Percentiles rank a stretch among this genome's conserved stretches.
Evolutionary conservation across 306 rosid genomes (phyloP).

Genomic region (Comarum palustre): DNA sequence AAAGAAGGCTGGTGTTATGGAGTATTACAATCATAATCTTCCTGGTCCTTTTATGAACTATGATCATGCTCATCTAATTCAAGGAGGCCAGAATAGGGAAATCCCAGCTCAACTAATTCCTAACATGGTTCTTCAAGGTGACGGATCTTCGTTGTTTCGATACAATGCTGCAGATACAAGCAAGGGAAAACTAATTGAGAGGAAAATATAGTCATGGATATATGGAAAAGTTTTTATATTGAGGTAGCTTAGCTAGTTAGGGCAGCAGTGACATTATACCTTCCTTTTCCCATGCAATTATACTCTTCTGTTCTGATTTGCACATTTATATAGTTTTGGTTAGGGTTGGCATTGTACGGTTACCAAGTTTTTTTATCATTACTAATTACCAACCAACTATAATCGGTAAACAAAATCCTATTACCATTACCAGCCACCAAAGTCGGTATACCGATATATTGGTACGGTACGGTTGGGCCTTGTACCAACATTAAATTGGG

Average conservation of each 20-base stretch:
- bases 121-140: constrained; percentile 59
- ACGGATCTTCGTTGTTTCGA: constrained; percentile 52
- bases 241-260: constrained; percentile 26
- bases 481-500: no score
- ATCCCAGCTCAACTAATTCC: constrained; percentile 55
- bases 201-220: constrained; percentile 28
- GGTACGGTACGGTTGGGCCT: no score
- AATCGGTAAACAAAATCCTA: no score
- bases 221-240: constrained; percentile 1
- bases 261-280: constrained; percentile 16
- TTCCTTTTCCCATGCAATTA: not conserved
- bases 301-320: not conserved
- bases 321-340: not conserved
- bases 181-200: constrained; percentile 44
- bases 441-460: no score
- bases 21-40: constrained; percentile 32
- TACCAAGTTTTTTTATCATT: no score
- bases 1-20: constrained; percentile 34
- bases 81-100: constrained; percentile 44
- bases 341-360: no score
- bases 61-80: constrained; percentile 22
- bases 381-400: no score
- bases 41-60: constrained; percentile 41
- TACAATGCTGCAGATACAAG: constrained; percentile 49
- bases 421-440: no score